These are phyloP conservation scores for Pseudohyphozyma bogoriensis DNA, from an alignment of 768 basidiomycete genomes.

Conservation along the genomic window DNA sequence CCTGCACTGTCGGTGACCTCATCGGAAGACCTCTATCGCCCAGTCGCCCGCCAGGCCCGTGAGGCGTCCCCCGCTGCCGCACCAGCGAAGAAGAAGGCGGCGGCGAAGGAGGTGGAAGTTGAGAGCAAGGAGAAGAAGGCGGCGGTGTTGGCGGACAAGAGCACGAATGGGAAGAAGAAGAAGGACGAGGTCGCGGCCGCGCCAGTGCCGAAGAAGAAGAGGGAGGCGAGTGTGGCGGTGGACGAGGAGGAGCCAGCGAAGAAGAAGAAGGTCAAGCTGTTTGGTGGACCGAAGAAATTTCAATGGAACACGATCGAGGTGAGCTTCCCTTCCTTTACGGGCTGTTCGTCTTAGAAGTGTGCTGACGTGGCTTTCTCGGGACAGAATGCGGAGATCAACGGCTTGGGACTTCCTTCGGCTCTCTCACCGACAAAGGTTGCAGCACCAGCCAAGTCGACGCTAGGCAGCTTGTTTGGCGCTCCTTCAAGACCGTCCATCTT, in stretches of 20 bases:
- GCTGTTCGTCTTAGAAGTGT: not conserved
- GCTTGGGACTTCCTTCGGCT: conserved; percentile 7
- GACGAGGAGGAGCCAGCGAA: conserved; percentile 3
- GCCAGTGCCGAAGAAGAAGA: not conserved
- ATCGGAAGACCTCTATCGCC: not conserved
- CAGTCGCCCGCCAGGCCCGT: not conserved
- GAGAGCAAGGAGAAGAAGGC: not conserved
- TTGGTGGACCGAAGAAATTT: conserved; percentile 9
- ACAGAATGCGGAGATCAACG: conserved; percentile 21
- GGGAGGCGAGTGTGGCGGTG: not conserved
- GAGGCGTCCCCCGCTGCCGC: not conserved
- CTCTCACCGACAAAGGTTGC: conserved; percentile 24
- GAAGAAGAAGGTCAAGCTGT: conserved; percentile 25
- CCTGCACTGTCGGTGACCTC: not conserved
- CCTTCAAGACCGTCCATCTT: not conserved
- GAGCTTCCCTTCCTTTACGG: not conserved
- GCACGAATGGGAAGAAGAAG: not conserved
- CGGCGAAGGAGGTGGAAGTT: not conserved
- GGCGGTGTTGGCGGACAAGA: conserved; percentile 4
- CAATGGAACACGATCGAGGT: conserved; percentile 19
- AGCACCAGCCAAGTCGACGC: not conserved
- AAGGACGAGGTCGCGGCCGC: not conserved
- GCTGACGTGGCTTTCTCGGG: not conserved
- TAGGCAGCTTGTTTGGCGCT: not conserved
- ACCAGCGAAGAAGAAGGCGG: conserved; percentile 3